Evolutionary conservation across 306 rosid species (phyloP), one percentile per base, ranked within the genome.

Genomic region (Adenanthera pavonina): DNA sequence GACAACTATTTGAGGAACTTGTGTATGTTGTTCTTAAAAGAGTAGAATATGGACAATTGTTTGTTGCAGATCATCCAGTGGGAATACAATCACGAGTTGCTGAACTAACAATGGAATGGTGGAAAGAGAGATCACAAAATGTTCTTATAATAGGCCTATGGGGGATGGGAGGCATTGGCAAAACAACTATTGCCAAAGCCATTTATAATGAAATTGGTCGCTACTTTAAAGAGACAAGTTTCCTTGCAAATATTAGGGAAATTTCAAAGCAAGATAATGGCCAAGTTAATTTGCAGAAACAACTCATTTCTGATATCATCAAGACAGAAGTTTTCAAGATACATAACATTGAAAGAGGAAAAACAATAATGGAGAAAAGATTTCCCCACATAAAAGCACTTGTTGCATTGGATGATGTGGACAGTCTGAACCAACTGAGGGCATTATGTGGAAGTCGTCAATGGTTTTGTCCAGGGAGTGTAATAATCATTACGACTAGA

Each of bases 401-500:
- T 41, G 7, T 68, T 41, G 52, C 41, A 3, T 44, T 68, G 14
- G 73, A 40, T 38, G 48, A 68, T 40, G 73, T 68, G 52, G 49
- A 68, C n/a, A 8, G 49, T 2, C 14, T 19, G 35, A 2, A 10
- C 13, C 36, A 68, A 43, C 7, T 68, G 8, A 41, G 0, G 0
- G 36, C 53, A 3, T 17, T 68, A 20, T 68, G 65, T 59, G 65
- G 16, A 14, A 59, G 65, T 59, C 38, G 3, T 1, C 0, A 38
- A 16, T 67, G 49, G 52, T 68, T 68, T 68, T 10, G 73, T 68
- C 73, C 13, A 30, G 66, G 66, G 2, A 60, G 66, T 60, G 66
- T 59, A 2, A 20, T 59, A 8, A 10, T 59, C 36, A 25, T 59
- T 6, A 56, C 61, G 7, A 56, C 33, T n/a, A 59, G 65, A 25